phyloP scores from a whole-genome alignment of 257 asterid species.

The Marsdenia floribunda region DNA sequence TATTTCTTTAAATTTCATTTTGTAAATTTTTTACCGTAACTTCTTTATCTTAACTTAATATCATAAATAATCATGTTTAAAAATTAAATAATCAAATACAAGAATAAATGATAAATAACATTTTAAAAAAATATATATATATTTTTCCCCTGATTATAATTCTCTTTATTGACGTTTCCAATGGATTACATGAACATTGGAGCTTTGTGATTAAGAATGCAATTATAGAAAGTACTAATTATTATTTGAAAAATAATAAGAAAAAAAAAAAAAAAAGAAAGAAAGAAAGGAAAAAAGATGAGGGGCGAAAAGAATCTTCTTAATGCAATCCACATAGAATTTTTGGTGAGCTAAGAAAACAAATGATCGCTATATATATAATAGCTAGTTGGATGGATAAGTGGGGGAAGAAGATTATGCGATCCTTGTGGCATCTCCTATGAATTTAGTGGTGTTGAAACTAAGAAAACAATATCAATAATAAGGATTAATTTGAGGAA shows the following conservation, averaged over 20 bases:
- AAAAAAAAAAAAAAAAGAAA: too few species aligned
- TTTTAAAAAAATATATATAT: too few species aligned
- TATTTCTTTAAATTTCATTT: too few species aligned
- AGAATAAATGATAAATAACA: too few species aligned
- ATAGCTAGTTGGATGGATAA: not conserved
- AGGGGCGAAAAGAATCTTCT: not conserved
- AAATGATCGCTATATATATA: not conserved
- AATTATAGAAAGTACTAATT: not conserved
- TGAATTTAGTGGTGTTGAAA: constrained; percentile 4
- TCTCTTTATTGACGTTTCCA: not conserved
- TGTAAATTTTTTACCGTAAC: too few species aligned
- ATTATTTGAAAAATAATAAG: too few species aligned
- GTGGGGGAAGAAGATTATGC: constrained; percentile 27
- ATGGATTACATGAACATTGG: constrained; percentile 9
- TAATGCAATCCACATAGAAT: constrained; percentile 8
- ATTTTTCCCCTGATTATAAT: not conserved
- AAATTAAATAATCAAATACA: too few species aligned
- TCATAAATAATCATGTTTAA: too few species aligned
- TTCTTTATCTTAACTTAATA: too few species aligned
- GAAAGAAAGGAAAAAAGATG: not conserved
- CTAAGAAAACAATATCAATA: constrained; percentile 1
- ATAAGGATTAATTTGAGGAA: not conserved
- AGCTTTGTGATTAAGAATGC: constrained; percentile 4
- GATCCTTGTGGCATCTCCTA: constrained; percentile 32
- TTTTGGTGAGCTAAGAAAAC: not conserved